Conservation (phyloP, 176 grass and related monocot genomes). For the Musa beccarii region DNA sequence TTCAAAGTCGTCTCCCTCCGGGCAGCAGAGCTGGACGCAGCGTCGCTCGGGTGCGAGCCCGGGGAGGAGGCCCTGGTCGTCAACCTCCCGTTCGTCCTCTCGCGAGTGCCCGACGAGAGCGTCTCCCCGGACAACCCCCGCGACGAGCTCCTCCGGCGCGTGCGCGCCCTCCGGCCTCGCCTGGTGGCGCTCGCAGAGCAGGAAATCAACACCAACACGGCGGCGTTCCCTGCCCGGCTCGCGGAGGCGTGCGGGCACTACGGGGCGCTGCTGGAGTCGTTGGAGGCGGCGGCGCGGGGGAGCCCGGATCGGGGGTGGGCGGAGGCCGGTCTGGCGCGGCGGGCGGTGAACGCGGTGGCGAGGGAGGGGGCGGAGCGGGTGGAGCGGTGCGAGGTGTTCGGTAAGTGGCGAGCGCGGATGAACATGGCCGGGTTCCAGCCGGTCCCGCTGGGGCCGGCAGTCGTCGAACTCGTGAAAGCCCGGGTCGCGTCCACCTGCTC, state of each 20-base stretch:
- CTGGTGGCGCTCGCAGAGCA: slow-evolving; percentile 38
- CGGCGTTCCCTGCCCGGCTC: not conserved
- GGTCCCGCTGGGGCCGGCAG: not conserved
- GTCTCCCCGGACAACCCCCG: slow-evolving; percentile 1
- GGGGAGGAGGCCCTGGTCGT: slow-evolving; percentile 5
- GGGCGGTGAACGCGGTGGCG: slow-evolving; percentile 9
- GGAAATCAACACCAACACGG: slow-evolving; percentile 59
- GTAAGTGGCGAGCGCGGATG: not conserved
- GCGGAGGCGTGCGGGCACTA: slow-evolving; percentile 11
- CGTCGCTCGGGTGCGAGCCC: not conserved
- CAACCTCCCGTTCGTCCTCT: slow-evolving; percentile 7
- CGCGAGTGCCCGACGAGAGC: slow-evolving; percentile 9
- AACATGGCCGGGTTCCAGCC: not conserved
- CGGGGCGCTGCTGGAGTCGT: not conserved
- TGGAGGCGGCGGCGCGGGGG: not conserved
- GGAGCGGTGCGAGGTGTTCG: slow-evolving; percentile 5
- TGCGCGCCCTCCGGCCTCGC: not conserved
- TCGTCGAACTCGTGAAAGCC: not conserved
- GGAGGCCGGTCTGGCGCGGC: not conserved
- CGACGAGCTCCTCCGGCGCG: slow-evolving; percentile 10
- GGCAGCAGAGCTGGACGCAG: not conserved
- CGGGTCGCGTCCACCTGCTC: not conserved
- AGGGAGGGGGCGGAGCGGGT: not conserved
- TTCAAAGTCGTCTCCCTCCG: not conserved
- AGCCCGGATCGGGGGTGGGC: not conserved